phyloP scores from a whole-genome alignment of 345 rosid genomes.

The Populus tremula region DNA sequence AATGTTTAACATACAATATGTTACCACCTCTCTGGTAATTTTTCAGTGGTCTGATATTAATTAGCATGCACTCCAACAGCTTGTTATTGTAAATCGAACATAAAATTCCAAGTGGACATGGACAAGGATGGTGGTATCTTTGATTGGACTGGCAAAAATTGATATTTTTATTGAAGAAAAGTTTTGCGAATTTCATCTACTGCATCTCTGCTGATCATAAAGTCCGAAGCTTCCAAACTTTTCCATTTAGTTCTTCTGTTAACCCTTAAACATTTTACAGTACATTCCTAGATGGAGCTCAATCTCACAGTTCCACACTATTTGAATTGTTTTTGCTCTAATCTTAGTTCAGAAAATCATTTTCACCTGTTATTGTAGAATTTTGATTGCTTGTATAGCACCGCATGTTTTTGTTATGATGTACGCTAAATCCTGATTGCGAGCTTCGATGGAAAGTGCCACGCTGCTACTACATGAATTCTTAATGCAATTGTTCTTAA shows the following conservation, averaged over 20 bases:
- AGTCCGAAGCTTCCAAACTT: background rate
- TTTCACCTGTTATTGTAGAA: background rate
- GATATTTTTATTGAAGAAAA: background rate
- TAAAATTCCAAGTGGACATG: background rate
- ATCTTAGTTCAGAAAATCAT: background rate
- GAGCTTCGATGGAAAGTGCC: background rate
- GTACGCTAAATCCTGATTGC: background rate
- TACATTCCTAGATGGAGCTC: background rate
- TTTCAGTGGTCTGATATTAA: background rate
- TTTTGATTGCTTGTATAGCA: background rate
- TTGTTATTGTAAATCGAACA: background rate
- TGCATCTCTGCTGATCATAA: background rate
- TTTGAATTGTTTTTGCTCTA: background rate
- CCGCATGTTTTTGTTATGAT: background rate
- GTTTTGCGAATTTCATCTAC: background rate
- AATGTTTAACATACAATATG: background rate
- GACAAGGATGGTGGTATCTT: background rate
- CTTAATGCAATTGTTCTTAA: background rate
- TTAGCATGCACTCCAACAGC: background rate
- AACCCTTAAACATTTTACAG: background rate
- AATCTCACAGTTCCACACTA: background rate
- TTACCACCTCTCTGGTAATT: background rate
- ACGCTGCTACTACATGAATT: background rate
- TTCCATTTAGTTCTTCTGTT: background rate
- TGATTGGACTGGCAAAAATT: background rate